Conservation (phyloP, 2,329 filamentous ascomycete genomes). For the Ophidiomyces ophidiicola region DNA sequence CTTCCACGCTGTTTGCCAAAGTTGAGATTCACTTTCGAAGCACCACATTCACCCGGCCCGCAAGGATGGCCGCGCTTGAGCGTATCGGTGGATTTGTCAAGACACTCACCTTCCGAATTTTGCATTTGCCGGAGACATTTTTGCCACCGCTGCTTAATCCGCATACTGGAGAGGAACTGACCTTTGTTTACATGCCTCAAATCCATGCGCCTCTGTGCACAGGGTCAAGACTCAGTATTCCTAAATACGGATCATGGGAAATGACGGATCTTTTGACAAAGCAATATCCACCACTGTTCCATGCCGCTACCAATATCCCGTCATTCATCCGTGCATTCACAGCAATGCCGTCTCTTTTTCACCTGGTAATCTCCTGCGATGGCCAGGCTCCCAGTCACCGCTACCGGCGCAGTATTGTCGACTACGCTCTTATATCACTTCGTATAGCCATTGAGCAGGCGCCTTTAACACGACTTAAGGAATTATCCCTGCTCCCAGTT, state of each 20-base stretch:
- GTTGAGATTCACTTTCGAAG: constrained; percentile 39
- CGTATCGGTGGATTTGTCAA: constrained; percentile 69
- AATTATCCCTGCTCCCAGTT: constrained; percentile 59
- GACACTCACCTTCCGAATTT: constrained; percentile 63
- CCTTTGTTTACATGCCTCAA: constrained; percentile 71
- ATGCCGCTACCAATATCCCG: constrained; percentile 75
- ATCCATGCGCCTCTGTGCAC: constrained; percentile 47
- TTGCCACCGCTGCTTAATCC: constrained; percentile 75
- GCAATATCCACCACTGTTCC: constrained; percentile 80
- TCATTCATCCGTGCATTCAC: constrained; percentile 68
- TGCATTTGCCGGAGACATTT: constrained; percentile 66
- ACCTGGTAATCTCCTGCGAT: constrained; percentile 65
- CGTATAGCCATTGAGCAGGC: constrained; percentile 70
- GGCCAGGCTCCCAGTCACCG: constrained; percentile 56
- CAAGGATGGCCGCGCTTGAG: constrained; percentile 59
- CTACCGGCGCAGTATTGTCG: constrained; percentile 65
- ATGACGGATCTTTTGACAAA: constrained; percentile 70
- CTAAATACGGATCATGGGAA: constrained; percentile 68
- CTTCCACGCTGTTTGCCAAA: constrained; percentile 32
- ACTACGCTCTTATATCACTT: constrained; percentile 79
- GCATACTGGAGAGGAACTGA: constrained; percentile 61
- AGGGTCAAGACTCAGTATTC: constrained; percentile 43
- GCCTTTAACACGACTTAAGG: constrained; percentile 51
- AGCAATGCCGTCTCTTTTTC: constrained; percentile 55
- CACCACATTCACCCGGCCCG: constrained; percentile 62